Base-by-base conservation (phyloP, 2,329 filamentous ascomycete genomes). In the Botrytis cinerea region DNA sequence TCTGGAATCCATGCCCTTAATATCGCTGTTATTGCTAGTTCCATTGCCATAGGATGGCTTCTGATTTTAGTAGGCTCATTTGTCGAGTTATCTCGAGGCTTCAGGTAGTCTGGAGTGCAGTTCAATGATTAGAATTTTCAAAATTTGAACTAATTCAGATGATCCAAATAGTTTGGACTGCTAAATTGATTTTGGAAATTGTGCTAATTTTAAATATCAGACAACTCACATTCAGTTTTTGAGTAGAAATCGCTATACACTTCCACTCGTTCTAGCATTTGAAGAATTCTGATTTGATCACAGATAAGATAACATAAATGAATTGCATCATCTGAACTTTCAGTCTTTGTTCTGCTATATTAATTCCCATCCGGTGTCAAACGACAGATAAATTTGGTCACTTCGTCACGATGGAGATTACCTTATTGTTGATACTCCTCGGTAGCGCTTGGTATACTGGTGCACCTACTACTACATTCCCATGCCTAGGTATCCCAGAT, bases 241-340 rank as follows among this genome's bases (percentile, higher is more conserved):
- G 12, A 45, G 43, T 45, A 16, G 12, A 45, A 16, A 16, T 14
- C 2, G 14, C 1, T 32, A 3, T 32, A 32, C 12, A 45, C 16
- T 14, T 16, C 9, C 16, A 45, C 9, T 45, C 43, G 43, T 45
- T 16, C 16, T 45, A 9, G 43, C 12, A 3, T 45, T 14, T 45
- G 12, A 16, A 4, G 14, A 14, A 9, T 57, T 18, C 38, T 64
- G 8, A 16, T 10, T 18, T 6, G 3, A 32, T 18, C 32, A 38
- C 71, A 86, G 86, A 85, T 74, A 79, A 88, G 78, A 79, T 88
- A 6, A 84, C 86, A 28, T 86, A 90, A 76, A 84, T 91, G 5
- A 91, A 90, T 78, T 92, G 90, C 89, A 90, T 93, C 78, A 87
- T 92, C 28, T 90, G 90, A 0, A 84, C 89, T 14, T 93, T 92